phyloP scores from a whole-genome alignment of 2,329 filamentous ascomycete species.

The Penicillium sp. region DNA sequence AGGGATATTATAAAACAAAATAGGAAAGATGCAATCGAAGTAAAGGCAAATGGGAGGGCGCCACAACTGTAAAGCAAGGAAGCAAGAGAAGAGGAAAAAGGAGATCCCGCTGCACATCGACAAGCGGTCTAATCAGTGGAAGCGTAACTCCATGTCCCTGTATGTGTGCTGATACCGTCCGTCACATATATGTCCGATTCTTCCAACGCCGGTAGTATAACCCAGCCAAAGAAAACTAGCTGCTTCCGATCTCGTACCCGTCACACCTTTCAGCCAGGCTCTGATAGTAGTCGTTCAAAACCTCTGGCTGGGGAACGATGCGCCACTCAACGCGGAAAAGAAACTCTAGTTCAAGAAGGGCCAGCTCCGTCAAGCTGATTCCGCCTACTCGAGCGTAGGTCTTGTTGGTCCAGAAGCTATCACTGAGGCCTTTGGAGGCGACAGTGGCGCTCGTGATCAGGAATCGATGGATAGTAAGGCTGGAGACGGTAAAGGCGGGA shows the following conservation, averaged over 20 bases:
- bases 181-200: conserved; percentile 17
- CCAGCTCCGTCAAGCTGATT: conserved; percentile 86
- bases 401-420: conserved; percentile 98
- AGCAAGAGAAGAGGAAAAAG: not conserved
- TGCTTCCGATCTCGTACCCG: conserved; percentile 59
- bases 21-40: conserved; percentile 6
- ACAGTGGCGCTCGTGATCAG: conserved; percentile 95
- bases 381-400: conserved; percentile 94
- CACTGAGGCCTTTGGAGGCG: conserved; percentile 91
- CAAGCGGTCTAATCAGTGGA: conserved; percentile 21
- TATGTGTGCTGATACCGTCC: conserved; percentile 23
- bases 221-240: not conserved
- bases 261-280: conserved; percentile 75
- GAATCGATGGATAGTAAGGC: conserved; percentile 94
- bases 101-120: not conserved
- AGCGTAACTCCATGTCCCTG: conserved; percentile 26
- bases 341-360: conserved; percentile 90
- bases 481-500: conserved; percentile 94
- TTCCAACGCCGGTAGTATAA: not conserved
- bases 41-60: conserved; percentile 2
- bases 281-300: conserved; percentile 89
- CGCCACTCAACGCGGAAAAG: conserved; percentile 92
- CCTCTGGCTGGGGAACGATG: conserved; percentile 94
- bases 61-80: conserved; percentile 9
- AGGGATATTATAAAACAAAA: conserved; percentile 20